Conservation (phyloP, 495 filamentous ascomycete species). For the Neurospora sp. region DNA sequence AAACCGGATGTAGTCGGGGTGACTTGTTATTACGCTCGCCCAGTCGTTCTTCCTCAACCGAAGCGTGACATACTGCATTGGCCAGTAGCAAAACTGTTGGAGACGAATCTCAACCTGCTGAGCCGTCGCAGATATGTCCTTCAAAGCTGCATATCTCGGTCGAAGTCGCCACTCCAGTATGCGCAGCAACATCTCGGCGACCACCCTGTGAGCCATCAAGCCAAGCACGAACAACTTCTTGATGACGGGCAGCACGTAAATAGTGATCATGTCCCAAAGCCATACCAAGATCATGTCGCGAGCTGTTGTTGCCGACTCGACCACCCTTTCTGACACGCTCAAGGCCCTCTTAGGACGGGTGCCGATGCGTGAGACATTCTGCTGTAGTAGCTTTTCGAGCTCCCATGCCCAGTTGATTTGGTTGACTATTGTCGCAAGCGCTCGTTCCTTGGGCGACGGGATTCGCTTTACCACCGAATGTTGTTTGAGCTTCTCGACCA, state of each 20-base stretch:
- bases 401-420: conserved; percentile 97
- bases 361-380: conserved; percentile 75
- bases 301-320: conserved; percentile 81
- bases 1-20: conserved; percentile 98
- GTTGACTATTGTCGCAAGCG: conserved; percentile 73
- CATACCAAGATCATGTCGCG: conserved; percentile 63
- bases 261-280: conserved; percentile 59
- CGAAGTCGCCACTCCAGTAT: conserved; percentile 81
- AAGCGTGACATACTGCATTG: conserved; percentile 87
- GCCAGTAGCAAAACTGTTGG: conserved; percentile 99
- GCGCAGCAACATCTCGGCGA: conserved; percentile 69
- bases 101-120: conserved; percentile 97
- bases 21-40: conserved; percentile 89
- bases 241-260: conserved; percentile 72
- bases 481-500: conserved; percentile 83
- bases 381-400: conserved; percentile 69
- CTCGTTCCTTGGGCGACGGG: conserved; percentile 71
- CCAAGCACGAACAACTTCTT: conserved; percentile 62
- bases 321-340: conserved; percentile 90
- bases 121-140: conserved; percentile 94
- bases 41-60: conserved; percentile 83
- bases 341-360: conserved; percentile 70
- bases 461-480: conserved; percentile 73
- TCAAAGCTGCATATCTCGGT: conserved; percentile 74
- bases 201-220: conserved; percentile 69